phyloP scores from a whole-genome alignment of 106 monocot species.

The Phalaenopsis equestris region DNA sequence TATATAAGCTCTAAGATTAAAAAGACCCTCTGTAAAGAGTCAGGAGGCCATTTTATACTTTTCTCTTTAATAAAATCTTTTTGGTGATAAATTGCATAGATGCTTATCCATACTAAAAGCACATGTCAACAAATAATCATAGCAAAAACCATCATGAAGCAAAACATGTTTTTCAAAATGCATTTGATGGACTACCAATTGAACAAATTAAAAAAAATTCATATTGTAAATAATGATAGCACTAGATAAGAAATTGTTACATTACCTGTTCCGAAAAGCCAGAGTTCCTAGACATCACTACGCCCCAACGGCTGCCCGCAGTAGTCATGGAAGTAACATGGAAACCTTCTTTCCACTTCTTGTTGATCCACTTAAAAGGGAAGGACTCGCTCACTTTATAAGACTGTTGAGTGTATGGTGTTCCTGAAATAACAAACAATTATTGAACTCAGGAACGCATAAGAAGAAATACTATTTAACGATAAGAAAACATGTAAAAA shows the following conservation, averaged over 20 bases:
- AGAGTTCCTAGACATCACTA: conserved; percentile 94
- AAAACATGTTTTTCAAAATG: not conserved
- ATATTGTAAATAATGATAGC: not conserved
- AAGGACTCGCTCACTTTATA: conserved; percentile 98
- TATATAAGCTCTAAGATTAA: too few species aligned
- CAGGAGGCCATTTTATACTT: too few species aligned
- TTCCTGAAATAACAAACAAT: conserved; percentile 45
- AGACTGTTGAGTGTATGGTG: conserved; percentile 82
- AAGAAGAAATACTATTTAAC: not conserved
- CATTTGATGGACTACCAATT: not conserved
- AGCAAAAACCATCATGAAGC: not conserved
- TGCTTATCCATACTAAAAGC: not conserved
- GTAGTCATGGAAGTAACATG: conserved; percentile 97
- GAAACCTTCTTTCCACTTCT: conserved; percentile 99
- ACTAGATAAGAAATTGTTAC: conserved; percentile 1
- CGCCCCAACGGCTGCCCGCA: conserved; percentile 82
- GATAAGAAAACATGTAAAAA: too few species aligned
- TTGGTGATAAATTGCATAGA: not conserved
- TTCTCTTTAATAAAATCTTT: not conserved
- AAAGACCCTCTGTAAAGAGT: too few species aligned
- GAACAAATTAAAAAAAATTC: not conserved
- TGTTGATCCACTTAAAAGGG: conserved; percentile 98
- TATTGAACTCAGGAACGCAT: not conserved
- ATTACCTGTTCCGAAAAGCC: conserved; percentile 83
- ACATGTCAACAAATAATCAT: conserved; percentile 3